Base-by-base conservation (phyloP, 2,329 filamentous ascomycete genomes). In the Aureobasidium sp. region DNA sequence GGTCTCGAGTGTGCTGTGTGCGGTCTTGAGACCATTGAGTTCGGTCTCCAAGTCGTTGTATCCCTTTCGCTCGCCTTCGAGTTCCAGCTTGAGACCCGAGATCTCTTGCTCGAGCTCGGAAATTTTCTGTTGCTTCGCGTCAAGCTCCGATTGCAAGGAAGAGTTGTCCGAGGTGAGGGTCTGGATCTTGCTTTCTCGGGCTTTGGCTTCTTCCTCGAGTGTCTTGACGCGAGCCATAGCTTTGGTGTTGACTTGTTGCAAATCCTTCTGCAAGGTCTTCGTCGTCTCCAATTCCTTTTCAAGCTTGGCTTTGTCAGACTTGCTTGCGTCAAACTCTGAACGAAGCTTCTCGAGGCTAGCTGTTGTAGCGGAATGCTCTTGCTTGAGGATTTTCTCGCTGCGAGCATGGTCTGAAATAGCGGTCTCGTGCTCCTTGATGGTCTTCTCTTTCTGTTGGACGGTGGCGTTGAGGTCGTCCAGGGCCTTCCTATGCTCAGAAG, bases 61-160 rank as follows among this genome's bases (percentile, higher is more conserved):
- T 15, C 65, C 65, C 36, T 65, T 64, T 27, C 64, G 34, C 47
- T 66, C 65, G 1, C 63, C 63, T 42, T 66, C 61, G 1, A 66
- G 48, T 45, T 68, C 62, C 3, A 62, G 41, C 48, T 62, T 56
- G 17, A 72, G 62, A 27, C 65, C 63, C 1, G 66, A 64, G 25
- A 70, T 36, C 45, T 70, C 68, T 34, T 69, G 68, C n/a, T 80
- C 77, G 22, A 76, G 73, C 22, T 81, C 78, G 45, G 80, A 75
- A 20, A 75, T 58, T 53, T 70, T 67, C 25, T 60, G 65, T 34
- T 67, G 65, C 27, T 65, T 63, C 22, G 51, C 59, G 17, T 67
- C 65, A 15, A 68, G 61, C 5, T 70, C 68, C 2, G 65, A 63
- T 47, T 69, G 65, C 11, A 62, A 49, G 37, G 69, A 64, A 25